Percentiles rank a stretch among this genome's conserved stretches.
phyloP scores from a whole-genome alignment of 2,329 filamentous ascomycete species.

The Nannizziopsis arthrosporioides region DNA sequence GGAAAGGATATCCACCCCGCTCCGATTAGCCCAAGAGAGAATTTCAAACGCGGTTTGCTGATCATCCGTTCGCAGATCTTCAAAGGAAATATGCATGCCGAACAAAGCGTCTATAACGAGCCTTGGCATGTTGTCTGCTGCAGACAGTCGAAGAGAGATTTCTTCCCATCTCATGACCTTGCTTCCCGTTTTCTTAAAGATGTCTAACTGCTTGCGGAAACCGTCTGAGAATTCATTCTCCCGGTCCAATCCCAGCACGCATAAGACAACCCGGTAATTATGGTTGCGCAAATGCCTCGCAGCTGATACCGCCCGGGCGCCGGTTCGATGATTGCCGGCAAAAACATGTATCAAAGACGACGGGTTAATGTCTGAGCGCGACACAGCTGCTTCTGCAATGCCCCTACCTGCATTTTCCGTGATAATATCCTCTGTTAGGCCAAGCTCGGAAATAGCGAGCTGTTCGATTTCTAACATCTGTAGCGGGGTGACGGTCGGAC shows the following conservation, averaged over 20 bases:
- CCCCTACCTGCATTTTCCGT: conserved; percentile 82
- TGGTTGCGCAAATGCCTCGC: conserved; percentile 79
- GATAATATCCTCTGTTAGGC: conserved; percentile 79
- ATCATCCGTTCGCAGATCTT: conserved; percentile 71
- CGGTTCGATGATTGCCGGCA: conserved; percentile 91
- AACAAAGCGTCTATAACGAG: conserved; percentile 83
- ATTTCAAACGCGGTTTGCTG: conserved; percentile 77
- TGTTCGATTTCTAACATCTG: conserved; percentile 91
- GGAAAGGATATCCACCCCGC: conserved; percentile 67
- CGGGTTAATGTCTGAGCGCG: conserved; percentile 47
- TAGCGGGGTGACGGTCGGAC: conserved; percentile 52
- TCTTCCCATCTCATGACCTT: conserved; percentile 54
- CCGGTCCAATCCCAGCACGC: conserved; percentile 72
- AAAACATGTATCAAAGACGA: conserved; percentile 59
- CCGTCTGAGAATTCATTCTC: conserved; percentile 70
- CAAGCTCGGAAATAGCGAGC: conserved; percentile 75
- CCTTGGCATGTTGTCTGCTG: conserved; percentile 55
- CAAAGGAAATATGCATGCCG: conserved; percentile 75
- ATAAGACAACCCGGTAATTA: conserved; percentile 67
- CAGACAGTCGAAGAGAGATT: conserved; percentile 38
- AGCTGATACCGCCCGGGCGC: conserved; percentile 71
- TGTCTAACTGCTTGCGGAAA: conserved; percentile 66
- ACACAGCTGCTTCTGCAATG: conserved; percentile 66
- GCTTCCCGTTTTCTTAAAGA: conserved; percentile 75
- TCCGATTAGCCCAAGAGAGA: conserved; percentile 87